Evolutionary conservation across 129 eudicot species (phyloP).

Genomic region (Chrysanthemum seticuspe): DNA sequence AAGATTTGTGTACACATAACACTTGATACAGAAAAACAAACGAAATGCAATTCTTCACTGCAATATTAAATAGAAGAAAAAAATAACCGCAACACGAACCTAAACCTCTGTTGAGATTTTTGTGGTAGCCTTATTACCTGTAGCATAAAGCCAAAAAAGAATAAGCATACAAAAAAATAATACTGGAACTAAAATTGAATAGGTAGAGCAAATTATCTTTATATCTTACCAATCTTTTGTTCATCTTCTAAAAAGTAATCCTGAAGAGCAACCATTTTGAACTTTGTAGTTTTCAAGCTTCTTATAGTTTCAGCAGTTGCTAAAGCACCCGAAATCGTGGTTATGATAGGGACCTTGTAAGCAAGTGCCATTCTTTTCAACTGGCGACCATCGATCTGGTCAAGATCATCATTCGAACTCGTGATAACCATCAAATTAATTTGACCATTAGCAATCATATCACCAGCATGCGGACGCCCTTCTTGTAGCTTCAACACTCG

Average conservation of each 20-base stretch:
- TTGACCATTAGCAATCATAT: conserved; percentile 86
- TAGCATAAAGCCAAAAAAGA: conserved; percentile 2
- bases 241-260: conserved; percentile 56
- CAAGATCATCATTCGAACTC: conserved; percentile 78
- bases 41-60: conserved; percentile 10
- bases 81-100: conserved; percentile 21
- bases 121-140: conserved; percentile 31
- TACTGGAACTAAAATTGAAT: background rate
- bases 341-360: conserved; percentile 77
- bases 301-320: conserved; percentile 80
- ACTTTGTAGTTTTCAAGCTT: conserved; percentile 63
- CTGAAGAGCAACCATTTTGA: conserved; percentile 85
- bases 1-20: conserved; percentile 9
- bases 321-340: conserved; percentile 92
- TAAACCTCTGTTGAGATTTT: conserved; percentile 26
- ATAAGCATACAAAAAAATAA: background rate
- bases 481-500: conserved; percentile 90
- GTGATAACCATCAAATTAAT: conserved; percentile 92
- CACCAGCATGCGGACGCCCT: conserved; percentile 92
- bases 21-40: background rate
- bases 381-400: conserved; percentile 82
- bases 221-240: conserved; percentile 19
- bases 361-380: conserved; percentile 94
- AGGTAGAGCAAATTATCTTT: background rate
- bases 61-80: background rate